phyloP scores from a whole-genome alignment of 768 basidiomycete species.

The Phanerodontia chrysosporium region DNA sequence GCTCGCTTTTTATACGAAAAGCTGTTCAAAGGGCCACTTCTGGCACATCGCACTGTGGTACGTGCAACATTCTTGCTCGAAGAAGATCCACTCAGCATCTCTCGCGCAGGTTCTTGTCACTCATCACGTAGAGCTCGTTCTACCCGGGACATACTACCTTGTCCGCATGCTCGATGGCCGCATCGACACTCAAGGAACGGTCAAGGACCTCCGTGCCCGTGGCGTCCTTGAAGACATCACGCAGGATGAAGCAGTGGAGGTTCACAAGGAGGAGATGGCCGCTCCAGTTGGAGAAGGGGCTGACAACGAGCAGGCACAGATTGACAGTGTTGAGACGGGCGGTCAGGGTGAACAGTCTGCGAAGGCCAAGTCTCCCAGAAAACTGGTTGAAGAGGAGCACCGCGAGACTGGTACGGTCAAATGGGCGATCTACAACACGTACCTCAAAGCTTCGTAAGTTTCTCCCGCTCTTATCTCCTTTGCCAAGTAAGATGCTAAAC shows the following conservation, averaged over 20 bases:
- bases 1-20: constrained; percentile 58
- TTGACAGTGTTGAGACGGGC: constrained; percentile 26
- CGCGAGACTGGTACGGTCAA: constrained; percentile 79
- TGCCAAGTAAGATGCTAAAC: neutral
- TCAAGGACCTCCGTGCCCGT: constrained; percentile 55
- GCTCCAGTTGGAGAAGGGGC: constrained; percentile 11
- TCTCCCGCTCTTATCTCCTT: neutral
- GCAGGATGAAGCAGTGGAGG: constrained; percentile 45
- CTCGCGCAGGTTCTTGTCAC: constrained; percentile 72
- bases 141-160: constrained; percentile 68
- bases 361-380: constrained; percentile 57
- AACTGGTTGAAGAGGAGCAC: constrained; percentile 79
- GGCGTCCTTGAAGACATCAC: constrained; percentile 62
- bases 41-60: constrained; percentile 66
- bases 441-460: constrained; percentile 68
- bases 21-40: constrained; percentile 61
- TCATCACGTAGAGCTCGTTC: constrained; percentile 80
- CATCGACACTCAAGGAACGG: constrained; percentile 68
- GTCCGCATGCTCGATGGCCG: constrained; percentile 80
- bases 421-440: constrained; percentile 60
- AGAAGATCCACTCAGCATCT: no score
- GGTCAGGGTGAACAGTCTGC: constrained; percentile 23
- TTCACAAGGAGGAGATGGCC: constrained; percentile 40
- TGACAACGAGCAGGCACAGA: constrained; percentile 18
- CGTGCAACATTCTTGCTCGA: no score